A percentile compares a stretch with the other conserved stretches of the same genome.
phyloP scores from a whole-genome alignment of 2,329 filamentous ascomycete species.

The Microdochium nivale region DNA sequence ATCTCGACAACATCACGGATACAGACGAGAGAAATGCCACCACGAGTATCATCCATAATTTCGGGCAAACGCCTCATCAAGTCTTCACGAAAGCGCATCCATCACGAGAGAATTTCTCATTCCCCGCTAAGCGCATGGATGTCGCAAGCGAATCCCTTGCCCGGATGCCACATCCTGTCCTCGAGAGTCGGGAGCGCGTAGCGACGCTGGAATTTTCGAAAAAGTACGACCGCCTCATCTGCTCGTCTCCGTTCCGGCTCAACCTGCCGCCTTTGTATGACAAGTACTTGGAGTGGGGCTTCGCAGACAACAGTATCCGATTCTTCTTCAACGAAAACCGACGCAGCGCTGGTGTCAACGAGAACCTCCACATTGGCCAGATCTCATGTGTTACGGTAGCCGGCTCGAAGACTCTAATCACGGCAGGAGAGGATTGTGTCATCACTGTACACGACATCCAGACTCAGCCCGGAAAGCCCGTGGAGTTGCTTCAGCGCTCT shows the following conservation, averaged over 20 bases:
- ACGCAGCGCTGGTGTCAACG: constrained; percentile 77
- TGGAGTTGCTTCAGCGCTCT: constrained; percentile 71
- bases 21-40: constrained; percentile 79
- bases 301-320: constrained; percentile 82
- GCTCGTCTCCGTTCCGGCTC: constrained; percentile 73
- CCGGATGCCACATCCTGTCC: constrained; percentile 68
- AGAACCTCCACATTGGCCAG: constrained; percentile 88
- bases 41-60: constrained; percentile 96
- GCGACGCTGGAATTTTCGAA: constrained; percentile 68
- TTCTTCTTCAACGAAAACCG: constrained; percentile 82
- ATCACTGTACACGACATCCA: constrained; percentile 74
- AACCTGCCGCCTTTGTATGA: constrained; percentile 83
- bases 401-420: constrained; percentile 84
- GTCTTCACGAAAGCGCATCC: constrained; percentile 80
- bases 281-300: constrained; percentile 93
- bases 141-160: constrained; percentile 67
- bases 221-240: constrained; percentile 76
- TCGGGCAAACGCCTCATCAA: constrained; percentile 94
- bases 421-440: constrained; percentile 85
- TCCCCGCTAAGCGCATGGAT: constrained; percentile 65
- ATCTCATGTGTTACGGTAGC: constrained; percentile 77
- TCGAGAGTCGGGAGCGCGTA: constrained; percentile 72
- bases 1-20: constrained; percentile 85
- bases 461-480: constrained; percentile 53
- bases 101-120: constrained; percentile 58